Evolutionary conservation across 495 filamentous ascomycete genomes (phyloP), one percentile per base, ranked within the genome.

Genomic region (Penicillium ucsense): DNA sequence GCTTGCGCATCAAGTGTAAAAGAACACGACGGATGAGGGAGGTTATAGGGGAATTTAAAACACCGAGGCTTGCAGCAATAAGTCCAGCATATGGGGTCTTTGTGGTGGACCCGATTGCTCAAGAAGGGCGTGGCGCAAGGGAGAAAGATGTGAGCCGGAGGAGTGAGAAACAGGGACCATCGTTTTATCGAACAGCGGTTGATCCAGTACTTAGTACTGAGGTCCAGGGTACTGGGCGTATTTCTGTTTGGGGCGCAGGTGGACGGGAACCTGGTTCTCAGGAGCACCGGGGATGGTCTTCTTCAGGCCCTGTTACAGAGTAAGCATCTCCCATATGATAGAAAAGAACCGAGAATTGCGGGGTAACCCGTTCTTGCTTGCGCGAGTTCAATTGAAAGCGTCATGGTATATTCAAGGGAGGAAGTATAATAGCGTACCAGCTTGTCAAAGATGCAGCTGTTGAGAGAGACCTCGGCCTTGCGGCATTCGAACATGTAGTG

Each of bases 401-500:
- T 20, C 20, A 11, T 20, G 9, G 29, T 41, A n/a, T 41, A 31
- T 27, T 30, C 48, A 35, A 12, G 11, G 5, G 32, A 29, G 11
- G 35, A 34, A 32, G 5, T 41, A 45, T 8, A 45, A 32, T 6
- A 28, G 33, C 85, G 56, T 69, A 97, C 92, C 75, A 99, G 63
- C 57, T 95, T 95, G 41, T 95, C 83, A 60, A 91, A 96, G 32
- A 96, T 88, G 70, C 92, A 99, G 59, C 77, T 80, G 73, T 95
- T 97, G 41, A 97, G 67, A 51, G 77, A 79, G 78, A 88, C 79
- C 72, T 97, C 89, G 35, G 64, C 55, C 57, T 63, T 62, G 52
- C 92, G 78, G 73, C 92, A 99, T 50, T 95, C 85, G 81, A 86
- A 97, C 37, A 97, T 69, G 62, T 89, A 84, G 65, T 97, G 91